Base-by-base conservation (phyloP, 1,284 basidiomycete species). In the Puccinia triticina region DNA sequence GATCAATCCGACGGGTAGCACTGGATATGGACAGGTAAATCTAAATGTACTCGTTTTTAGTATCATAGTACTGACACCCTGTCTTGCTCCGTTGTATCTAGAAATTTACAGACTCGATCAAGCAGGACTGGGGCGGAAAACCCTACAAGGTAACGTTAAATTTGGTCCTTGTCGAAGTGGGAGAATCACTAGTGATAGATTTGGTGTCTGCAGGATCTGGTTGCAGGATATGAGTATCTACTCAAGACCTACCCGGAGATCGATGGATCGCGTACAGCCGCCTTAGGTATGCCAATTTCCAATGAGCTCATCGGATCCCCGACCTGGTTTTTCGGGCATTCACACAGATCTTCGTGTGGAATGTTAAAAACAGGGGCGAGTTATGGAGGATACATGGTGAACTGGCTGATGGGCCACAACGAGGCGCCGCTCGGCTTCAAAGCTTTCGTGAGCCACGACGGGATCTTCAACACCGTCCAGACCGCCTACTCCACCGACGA, bases 381-480 rank as follows among this genome's bases (percentile, higher is more conserved):
- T 34, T 82, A 82, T 53, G 79, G 79, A 53, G 79, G 79, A 0
- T 82, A 75, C 59, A 82, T 82, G 79, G 79, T 82, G 32, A 86
- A 86, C 76, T 85, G 84, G 85, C 73, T 86, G 37, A 83, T 85
- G 77, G 85, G 85, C 2, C 85, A 86, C 79, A 86, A 86, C 83
- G 69, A 85, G n/a, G 2, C 59, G 16, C 71, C 71, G 16, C 83
- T 84, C 53, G 76, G 79, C 14, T 86, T 86, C 81, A 85, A 85
- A 71, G 85, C 83, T 0, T 84, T 86, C 26, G 85, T 86, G 2
- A 84, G 82, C 48, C 85, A 86, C 71, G 85, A 86, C 59, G 85
- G 85, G 50, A 83, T 85, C 32, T 86, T 86, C 34, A 78, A 79
- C 69, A 84, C 84, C 0, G 40, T 81, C 26, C 32, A 55, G 21